Evolutionary conservation across 2,329 filamentous ascomycete genomes (phyloP), one percentile per base, ranked within the genome.

Genomic region (Botrytis elliptica): DNA sequence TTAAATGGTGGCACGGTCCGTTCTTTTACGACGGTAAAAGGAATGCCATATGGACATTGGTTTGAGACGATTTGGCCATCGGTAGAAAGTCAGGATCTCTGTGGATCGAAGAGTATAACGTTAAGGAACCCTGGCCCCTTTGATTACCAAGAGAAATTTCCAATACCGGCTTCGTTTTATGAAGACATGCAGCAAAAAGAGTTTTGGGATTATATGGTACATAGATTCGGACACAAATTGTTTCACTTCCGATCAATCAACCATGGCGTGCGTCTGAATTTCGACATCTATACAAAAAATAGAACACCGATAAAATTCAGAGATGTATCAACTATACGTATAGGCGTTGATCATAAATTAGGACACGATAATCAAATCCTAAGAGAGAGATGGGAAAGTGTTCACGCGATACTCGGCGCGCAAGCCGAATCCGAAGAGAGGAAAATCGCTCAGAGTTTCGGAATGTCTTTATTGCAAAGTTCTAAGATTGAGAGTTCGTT

Each of bases 121-220:
- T 65, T 79, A 18, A 66, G 29, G 3, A 40, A 74, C 33, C 77
- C 77, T 1, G 72, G 46, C 0, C 71, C 75, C 8, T 29, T 40
- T 1, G 33, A 57, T 7, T 57, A 67, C 16, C 67, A 75, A 22
- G 74, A 75, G 4, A 59, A 40, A 16, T 77, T 70, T 36, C 77
- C 76, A 1, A 73, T 77, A 7, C 75, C 75, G 9, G 67, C 74
- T 9, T 71, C 74, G 2, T 76, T 76, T 22, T 77, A 76, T 42
- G 63, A 77, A 65, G 77, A 78, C 16, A 73, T 76, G 3, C 75
- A 77, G 22, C 77, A 78, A 64, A 73, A 76, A 20, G 65, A 72
- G 2, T 79, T 79, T 38, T 79, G 77, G 77, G 59, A 65, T 16
- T 42, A 72, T 4, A 66, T 42, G 20, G 75, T 77, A 1, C 55